Evolutionary conservation across 331 rosid species (phyloP).

Genomic region (Malus hybrid): DNA sequence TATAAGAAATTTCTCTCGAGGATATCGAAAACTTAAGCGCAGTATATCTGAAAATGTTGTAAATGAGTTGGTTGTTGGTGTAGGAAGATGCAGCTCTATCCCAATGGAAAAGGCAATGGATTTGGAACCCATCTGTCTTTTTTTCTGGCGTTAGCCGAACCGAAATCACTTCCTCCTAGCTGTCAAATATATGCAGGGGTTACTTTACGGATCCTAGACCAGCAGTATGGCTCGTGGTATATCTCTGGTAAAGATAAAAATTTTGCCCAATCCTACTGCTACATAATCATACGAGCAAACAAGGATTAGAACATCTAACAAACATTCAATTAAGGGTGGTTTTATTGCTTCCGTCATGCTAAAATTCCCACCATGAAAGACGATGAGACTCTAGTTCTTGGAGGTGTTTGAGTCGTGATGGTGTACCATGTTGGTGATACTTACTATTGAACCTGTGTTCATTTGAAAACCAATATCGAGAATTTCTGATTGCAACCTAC

Average conservation of each 20-base stretch:
- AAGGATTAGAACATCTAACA: not conserved
- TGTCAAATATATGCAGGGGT: slow-evolving; percentile 39
- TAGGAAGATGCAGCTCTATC: slow-evolving; percentile 61
- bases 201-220: slow-evolving; percentile 34
- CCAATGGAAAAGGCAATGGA: slow-evolving; percentile 41
- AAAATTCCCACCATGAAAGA: too few relatives aligned
- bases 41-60: too few relatives aligned
- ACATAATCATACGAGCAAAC: too few relatives aligned
- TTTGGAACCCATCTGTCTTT: slow-evolving; percentile 36
- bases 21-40: not conserved
- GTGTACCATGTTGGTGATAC: too few relatives aligned
- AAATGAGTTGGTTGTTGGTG: not conserved
- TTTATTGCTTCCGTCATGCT: too few relatives aligned
- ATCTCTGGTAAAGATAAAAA: slow-evolving; percentile 21
- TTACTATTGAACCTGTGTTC: too few relatives aligned
- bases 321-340: too few relatives aligned
- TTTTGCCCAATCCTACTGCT: not conserved
- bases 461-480: too few relatives aligned
- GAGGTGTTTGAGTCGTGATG: too few relatives aligned
- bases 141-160: slow-evolving; percentile 37
- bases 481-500: too few relatives aligned
- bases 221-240: too few relatives aligned
- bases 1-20: not conserved
- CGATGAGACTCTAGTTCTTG: too few relatives aligned
- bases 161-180: slow-evolving; percentile 18